Conservation (phyloP, 805 yeast genomes). For the Sungouiella blattae region DNA sequence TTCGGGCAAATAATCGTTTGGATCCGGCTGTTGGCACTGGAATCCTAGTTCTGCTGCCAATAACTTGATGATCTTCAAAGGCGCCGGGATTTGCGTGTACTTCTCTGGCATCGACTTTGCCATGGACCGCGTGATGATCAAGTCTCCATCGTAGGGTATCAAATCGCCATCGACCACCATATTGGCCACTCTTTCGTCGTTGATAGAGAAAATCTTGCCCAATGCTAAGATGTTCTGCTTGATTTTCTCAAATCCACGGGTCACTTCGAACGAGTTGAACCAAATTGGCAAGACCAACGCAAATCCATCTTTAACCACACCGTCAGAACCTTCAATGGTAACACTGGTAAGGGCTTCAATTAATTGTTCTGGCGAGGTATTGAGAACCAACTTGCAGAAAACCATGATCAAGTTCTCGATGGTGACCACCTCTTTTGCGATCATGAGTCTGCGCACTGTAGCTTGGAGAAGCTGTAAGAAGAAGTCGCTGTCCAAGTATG, state of each 20-base stretch:
- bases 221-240: conserved; percentile 67
- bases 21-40: conserved; percentile 53
- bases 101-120: conserved; percentile 60
- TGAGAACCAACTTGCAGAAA: conserved; percentile 64
- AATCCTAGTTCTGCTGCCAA: conserved; percentile 65
- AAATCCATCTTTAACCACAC: conserved; percentile 40
- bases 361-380: conserved; percentile 56
- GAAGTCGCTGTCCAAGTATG: conserved; percentile 35
- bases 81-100: conserved; percentile 64
- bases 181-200: conserved; percentile 48
- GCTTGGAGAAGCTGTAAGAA: conserved; percentile 65
- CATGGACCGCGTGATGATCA: conserved; percentile 85
- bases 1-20: conserved; percentile 31
- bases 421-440: conserved; percentile 67
- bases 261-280: conserved; percentile 77
- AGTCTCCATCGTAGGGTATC: conserved; percentile 54
- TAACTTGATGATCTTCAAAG: conserved; percentile 68
- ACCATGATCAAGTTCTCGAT: conserved; percentile 75
- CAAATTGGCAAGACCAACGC: conserved; percentile 67
- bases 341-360: conserved; percentile 53
- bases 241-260: conserved; percentile 75
- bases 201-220: conserved; percentile 58
- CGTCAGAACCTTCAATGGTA: conserved; percentile 11
- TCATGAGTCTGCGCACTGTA: conserved; percentile 60
- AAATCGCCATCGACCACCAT: conserved; percentile 76